Conservation (phyloP, 768 basidiomycete species). For the Tricholoma terreum region DNA sequence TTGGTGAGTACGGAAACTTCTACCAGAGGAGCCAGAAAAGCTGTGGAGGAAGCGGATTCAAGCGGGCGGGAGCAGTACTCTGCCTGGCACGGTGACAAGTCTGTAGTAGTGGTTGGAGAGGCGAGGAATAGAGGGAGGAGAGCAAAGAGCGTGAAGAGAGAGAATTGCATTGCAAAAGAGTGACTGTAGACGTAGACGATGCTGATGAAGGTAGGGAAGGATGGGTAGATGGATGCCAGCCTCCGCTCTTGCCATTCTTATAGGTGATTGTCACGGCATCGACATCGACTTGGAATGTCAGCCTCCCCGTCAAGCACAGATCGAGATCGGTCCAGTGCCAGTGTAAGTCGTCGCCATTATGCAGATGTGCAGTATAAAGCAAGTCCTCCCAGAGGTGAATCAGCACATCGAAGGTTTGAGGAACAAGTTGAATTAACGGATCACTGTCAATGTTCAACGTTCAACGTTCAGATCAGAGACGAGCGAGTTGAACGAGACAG, state of each 20-base stretch:
- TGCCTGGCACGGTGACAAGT: not conserved
- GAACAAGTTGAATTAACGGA: too few relatives aligned
- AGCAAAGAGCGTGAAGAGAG: constrained; percentile 1
- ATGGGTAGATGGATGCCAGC: not conserved
- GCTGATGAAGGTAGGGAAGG: not conserved
- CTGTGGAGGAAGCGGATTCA: not conserved
- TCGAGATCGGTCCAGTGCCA: too few relatives aligned
- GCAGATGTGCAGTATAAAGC: too few relatives aligned
- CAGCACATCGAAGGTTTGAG: too few relatives aligned
- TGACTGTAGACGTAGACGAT: not conserved
- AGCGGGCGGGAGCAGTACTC: not conserved
- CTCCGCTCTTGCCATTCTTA: not conserved
- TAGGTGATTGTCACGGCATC: not conserved
- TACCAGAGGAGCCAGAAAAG: not conserved
- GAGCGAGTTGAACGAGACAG: too few relatives aligned
- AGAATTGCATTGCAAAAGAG: constrained; percentile 1
- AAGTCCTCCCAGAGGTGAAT: too few relatives aligned
- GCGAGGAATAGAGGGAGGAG: not conserved
- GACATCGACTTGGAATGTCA: not conserved
- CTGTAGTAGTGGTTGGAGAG: not conserved
- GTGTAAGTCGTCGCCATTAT: too few relatives aligned
- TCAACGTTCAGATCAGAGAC: not conserved
- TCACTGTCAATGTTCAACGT: not conserved
- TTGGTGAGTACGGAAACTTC: constrained; percentile 17
- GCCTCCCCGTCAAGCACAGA: too few relatives aligned